Base-by-base conservation (phyloP, 1,139 yeast species). In the Yamadazyma taylorii region DNA sequence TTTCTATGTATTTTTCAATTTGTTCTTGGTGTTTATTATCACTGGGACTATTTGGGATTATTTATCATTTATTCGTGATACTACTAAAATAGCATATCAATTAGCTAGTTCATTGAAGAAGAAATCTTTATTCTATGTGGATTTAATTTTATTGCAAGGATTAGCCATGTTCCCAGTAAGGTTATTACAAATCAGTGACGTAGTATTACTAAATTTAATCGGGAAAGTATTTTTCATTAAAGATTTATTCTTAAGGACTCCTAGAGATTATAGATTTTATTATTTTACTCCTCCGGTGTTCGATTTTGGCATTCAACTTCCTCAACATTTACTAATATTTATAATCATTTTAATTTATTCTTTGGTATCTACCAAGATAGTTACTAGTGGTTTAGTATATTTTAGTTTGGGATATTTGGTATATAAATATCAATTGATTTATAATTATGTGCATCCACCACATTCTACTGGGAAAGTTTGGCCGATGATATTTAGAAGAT, bases 11-110 rank as follows among this genome's bases (percentile, higher is more conserved):
- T 85, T 85, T 58, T 86, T 85, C 47, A 84, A 84, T 54, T 72
- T 85, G 66, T 85, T 85, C 52, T 67, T 85, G 53, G 89, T 85
- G 15, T 85, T 85, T 60, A 83, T 90, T 4, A 74, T 85, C 53
- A 85, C 89, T 1, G 94, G 94, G 49, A 84, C 94, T 0, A 85
- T 85, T 11, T 78, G 85, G 39, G 82, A 81, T 55, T 81, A 79
- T 48, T 78, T 85, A 77, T 85, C 85, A n/a, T 81, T 81, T 47
- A 67, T 85, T 31, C 79, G 86, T 51, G 92, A 85, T 48, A 83
- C 92, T 0, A 80, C 87, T 3, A 79, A 80, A 48, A 75, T 85
- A 33, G 92, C 92, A 0, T 78, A 77, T 39, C 88, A 83, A 50
- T 57, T 85, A 40, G 92, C 92, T 0, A 76, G 78, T 22, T 82